Conservation (phyloP, 495 filamentous ascomycete species). For the Hypoxylon trugodes region DNA sequence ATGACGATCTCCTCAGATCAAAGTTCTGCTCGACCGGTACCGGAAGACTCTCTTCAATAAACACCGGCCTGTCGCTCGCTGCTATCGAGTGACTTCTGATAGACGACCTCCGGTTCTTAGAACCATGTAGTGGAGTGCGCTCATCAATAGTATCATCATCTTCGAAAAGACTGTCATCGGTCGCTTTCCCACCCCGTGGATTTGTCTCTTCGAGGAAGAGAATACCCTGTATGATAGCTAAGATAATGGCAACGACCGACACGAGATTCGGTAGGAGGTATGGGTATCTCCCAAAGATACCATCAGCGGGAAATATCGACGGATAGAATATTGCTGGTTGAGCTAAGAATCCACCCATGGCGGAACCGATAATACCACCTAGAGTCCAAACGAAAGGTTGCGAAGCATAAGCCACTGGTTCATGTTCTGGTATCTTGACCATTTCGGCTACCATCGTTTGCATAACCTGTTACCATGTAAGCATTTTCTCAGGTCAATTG, state of each 20-base stretch:
- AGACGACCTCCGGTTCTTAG: slow-evolving; percentile 1
- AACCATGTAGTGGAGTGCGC: slow-evolving; percentile 35
- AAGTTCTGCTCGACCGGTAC: slow-evolving; percentile 41
- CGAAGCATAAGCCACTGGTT: slow-evolving; percentile 83
- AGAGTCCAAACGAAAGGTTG: slow-evolving; percentile 95
- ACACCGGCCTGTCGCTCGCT: slow-evolving; percentile 28
- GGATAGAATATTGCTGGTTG: slow-evolving; percentile 81
- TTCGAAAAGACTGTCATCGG: slow-evolving; percentile 16
- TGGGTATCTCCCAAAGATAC: slow-evolving; percentile 77
- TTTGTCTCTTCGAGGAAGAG: slow-evolving; percentile 92
- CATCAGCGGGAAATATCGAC: slow-evolving; percentile 68
- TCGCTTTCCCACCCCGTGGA: slow-evolving; percentile 43
- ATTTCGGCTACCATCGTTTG: slow-evolving; percentile 92
- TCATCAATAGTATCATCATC: slow-evolving; percentile 35
- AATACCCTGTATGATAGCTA: slow-evolving; percentile 76
- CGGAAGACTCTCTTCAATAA: slow-evolving; percentile 39
- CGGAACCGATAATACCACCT: slow-evolving; percentile 81
- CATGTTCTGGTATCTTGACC: slow-evolving; percentile 82
- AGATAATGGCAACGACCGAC: slow-evolving; percentile 72
- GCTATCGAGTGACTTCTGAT: slow-evolving; percentile 16
- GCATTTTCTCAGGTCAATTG: not conserved
- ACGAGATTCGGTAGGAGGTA: slow-evolving; percentile 89
- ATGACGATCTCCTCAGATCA: slow-evolving; percentile 42
- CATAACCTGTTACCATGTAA: slow-evolving; percentile 60
- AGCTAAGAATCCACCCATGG: slow-evolving; percentile 81